phyloP scores from a whole-genome alignment of 345 rosid species.

The Psidium friedrichsthalianum region DNA sequence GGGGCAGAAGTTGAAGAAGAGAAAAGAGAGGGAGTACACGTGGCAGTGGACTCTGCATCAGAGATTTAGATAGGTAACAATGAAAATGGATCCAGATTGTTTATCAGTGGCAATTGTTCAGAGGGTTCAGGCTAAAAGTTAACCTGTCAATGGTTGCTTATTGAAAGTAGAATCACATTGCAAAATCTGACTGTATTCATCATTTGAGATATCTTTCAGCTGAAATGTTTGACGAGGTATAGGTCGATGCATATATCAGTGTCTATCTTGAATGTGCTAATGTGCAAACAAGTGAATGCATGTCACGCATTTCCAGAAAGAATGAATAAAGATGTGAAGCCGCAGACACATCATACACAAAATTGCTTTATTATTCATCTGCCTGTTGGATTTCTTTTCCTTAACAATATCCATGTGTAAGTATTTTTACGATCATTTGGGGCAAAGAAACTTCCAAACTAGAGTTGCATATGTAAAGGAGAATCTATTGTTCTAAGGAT shows the following conservation, averaged over 20 bases:
- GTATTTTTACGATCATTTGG: neutral
- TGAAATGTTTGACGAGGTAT: neutral
- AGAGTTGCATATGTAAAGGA: neutral
- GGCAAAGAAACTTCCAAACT: neutral
- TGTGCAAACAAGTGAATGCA: neutral
- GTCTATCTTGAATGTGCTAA: neutral
- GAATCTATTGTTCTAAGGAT: neutral
- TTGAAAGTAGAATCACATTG: neutral
- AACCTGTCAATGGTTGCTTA: neutral
- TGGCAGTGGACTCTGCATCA: neutral
- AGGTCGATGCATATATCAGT: neutral
- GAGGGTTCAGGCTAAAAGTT: neutral
- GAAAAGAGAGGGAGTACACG: neutral
- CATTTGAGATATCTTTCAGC: neutral
- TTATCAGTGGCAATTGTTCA: neutral
- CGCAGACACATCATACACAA: no score
- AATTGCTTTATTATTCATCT: neutral
- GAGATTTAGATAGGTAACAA: neutral
- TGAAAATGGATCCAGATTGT: neutral
- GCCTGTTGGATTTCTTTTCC: neutral
- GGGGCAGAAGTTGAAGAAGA: constrained; percentile 9
- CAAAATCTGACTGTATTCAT: neutral
- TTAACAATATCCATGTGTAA: neutral
- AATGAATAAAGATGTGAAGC: neutral
- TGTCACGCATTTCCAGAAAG: neutral